Percentiles rank a stretch among this genome's conserved stretches.
These are phyloP conservation scores for Aureobasidium sp. DNA, from an alignment of 2,329 filamentous ascomycete genomes.

Conservation along the genomic window DNA sequence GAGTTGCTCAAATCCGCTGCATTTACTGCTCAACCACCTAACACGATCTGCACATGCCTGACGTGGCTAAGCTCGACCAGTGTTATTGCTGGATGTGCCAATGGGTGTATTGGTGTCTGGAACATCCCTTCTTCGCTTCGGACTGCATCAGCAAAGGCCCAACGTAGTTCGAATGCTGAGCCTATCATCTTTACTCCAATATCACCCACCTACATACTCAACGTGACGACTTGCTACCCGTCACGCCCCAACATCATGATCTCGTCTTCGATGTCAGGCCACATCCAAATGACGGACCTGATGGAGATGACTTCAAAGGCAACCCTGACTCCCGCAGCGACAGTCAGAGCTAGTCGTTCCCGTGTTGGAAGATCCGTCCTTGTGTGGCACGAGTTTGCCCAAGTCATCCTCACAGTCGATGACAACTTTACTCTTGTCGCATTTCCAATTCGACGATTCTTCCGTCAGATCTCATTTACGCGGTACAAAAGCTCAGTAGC, in stretches of 20 bases:
- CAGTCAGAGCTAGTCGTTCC: constrained; percentile 37
- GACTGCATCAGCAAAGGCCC: constrained; percentile 29
- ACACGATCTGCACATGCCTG: constrained; percentile 47
- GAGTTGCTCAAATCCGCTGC: constrained; percentile 39
- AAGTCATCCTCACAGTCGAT: constrained; percentile 45
- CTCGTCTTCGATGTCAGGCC: constrained; percentile 46
- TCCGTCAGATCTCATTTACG: constrained; percentile 33
- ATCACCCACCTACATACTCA: constrained; percentile 40
- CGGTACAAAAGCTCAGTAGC: constrained; percentile 30
- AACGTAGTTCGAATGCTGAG: constrained; percentile 17
- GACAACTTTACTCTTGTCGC: constrained; percentile 45
- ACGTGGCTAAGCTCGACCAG: constrained; percentile 49
- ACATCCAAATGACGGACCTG: constrained; percentile 46
- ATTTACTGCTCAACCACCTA: constrained; percentile 42
- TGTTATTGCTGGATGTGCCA: constrained; percentile 46
- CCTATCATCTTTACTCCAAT: constrained; percentile 37
- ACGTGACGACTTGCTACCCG: constrained; percentile 43
- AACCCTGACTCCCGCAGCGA: constrained; percentile 35
- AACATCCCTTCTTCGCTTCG: constrained; percentile 30
- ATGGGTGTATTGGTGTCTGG: constrained; percentile 49
- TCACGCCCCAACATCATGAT: constrained; percentile 44
- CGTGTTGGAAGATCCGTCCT: constrained; percentile 42
- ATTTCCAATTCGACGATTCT: constrained; percentile 44
- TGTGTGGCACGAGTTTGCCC: constrained; percentile 47
- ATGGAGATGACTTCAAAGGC: constrained; percentile 38